phyloP scores from a whole-genome alignment of 257 asterid species.

The Parsonsia alboflavescens region DNA sequence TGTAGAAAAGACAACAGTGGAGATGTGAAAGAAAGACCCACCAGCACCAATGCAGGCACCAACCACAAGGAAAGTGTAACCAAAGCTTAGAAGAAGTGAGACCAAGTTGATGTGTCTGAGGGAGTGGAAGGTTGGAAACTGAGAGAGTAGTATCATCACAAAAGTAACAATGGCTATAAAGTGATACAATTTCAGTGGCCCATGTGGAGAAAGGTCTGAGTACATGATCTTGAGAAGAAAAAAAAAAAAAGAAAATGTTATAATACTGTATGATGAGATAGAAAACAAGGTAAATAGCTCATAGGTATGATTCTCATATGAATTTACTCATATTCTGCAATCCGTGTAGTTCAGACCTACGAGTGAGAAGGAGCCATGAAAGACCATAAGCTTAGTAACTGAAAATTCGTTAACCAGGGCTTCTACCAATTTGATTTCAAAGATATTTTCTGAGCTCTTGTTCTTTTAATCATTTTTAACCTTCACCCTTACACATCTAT shows the following conservation, averaged over 20 bases:
- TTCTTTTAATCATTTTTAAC: neutral
- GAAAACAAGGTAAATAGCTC: neutral
- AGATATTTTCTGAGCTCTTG: neutral
- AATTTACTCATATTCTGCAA: neutral
- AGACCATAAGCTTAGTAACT: neutral
- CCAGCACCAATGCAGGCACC: constrained; percentile 87
- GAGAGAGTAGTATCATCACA: constrained; percentile 82
- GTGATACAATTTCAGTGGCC: constrained; percentile 67
- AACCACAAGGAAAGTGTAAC: constrained; percentile 79
- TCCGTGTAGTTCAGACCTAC: too few species aligned
- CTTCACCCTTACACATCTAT: neutral
- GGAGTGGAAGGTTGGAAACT: constrained; percentile 91
- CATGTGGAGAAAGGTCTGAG: constrained; percentile 60
- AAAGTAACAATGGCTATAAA: constrained; percentile 86
- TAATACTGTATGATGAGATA: neutral
- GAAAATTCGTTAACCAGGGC: neutral
- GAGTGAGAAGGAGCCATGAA: neutral
- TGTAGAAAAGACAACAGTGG: neutral
- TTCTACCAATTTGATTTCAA: neutral
- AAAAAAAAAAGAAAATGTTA: constrained; percentile 12
- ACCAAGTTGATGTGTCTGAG: constrained; percentile 79
- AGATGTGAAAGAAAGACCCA: constrained; percentile 16
- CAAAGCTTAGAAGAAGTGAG: constrained; percentile 77
- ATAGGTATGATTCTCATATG: neutral
- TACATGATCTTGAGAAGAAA: constrained; percentile 61